Evolutionary conservation across 75 land plant genomes (phyloP).

Genomic region (Chamaecyparis obtusa): DNA sequence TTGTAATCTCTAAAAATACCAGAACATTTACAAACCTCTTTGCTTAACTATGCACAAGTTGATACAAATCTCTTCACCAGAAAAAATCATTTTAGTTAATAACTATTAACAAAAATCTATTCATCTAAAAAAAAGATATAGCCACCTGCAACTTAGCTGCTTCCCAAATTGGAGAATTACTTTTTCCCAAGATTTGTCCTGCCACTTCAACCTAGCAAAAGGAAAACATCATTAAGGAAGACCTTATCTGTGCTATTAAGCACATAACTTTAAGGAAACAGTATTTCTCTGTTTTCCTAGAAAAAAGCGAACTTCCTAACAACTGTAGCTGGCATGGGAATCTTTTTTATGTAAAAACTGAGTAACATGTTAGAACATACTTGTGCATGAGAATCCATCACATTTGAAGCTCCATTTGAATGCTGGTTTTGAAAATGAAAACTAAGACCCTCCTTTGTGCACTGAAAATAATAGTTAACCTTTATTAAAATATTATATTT

Average conservation of each 20-base stretch:
- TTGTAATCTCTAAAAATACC: background rate
- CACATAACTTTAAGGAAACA: background rate
- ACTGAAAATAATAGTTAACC: slow-evolving; percentile 30
- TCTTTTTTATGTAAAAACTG: background rate
- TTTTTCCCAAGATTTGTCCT: slow-evolving; percentile 73
- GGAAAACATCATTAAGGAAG: background rate
- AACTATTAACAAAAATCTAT: background rate
- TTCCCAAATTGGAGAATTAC: slow-evolving; percentile 69
- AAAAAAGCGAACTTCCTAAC: background rate
- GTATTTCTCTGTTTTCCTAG: background rate
- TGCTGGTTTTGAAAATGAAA: slow-evolving; percentile 41
- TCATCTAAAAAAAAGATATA: background rate
- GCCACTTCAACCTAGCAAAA: slow-evolving; percentile 73
- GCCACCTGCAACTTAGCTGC: slow-evolving; percentile 80
- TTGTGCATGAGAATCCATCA: slow-evolving; percentile 54
- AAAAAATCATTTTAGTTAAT: background rate
- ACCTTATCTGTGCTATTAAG: background rate
- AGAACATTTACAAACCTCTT: background rate
- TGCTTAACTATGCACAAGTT: background rate
- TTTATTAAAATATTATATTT: background rate
- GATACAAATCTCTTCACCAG: background rate
- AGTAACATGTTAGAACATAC: slow-evolving; percentile 18
- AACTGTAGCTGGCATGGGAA: background rate
- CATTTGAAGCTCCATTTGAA: slow-evolving; percentile 26
- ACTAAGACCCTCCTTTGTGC: slow-evolving; percentile 55